Evolutionary conservation across 2,329 filamentous ascomycete species (phyloP), one percentile per base, ranked within the genome.

Genomic region (Verruconis gallopava): DNA sequence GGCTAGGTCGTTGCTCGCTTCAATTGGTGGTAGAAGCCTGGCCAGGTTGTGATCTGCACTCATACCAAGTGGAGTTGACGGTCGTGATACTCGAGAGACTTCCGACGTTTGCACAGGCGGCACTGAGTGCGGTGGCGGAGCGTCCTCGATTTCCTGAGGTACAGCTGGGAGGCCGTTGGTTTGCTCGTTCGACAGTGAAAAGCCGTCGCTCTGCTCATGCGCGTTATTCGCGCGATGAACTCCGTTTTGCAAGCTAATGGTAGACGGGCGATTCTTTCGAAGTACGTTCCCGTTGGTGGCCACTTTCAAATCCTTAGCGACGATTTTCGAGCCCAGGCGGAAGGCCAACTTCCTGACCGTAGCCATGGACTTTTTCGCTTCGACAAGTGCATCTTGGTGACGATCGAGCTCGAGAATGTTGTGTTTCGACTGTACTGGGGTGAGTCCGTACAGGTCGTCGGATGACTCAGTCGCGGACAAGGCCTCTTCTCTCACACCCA

Each of bases 291-390:
- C 35, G 14, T 43, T 33, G 18, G 15, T 25, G 2, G 35, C 33
- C 18, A 43, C 25, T 6, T 43, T 30, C 17, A 33, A 21, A 6
- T 43, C 41, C 36, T 43, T 43, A 5, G 36, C 34, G 11, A 35
- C 30, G 32, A 43, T 38, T 5, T 28, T 30, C 11, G 36, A 30
- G 15, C 28, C 41, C 41, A 43, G 15, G 5, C 41, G 41, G n/a
- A 43, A 37, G 1, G 41, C 41, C 15, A 43, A n/a, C 22, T 39
- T 43, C 18, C 35, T 30, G 11, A 43, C 28, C 5, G 41, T 28
- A 11, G 35, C 28, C 9, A 38, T 38, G 4, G 41, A 30, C 17
- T 20, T 20, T 9, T 38, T 37, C 22, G 33, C 35, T 11, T 43
- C 34, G 13, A 25, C 17, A 12, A 35, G 17, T n/a, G 18, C 34